Evolutionary conservation across 305 asterid genomes (phyloP).

Genomic region (Andrographis paniculata): DNA sequence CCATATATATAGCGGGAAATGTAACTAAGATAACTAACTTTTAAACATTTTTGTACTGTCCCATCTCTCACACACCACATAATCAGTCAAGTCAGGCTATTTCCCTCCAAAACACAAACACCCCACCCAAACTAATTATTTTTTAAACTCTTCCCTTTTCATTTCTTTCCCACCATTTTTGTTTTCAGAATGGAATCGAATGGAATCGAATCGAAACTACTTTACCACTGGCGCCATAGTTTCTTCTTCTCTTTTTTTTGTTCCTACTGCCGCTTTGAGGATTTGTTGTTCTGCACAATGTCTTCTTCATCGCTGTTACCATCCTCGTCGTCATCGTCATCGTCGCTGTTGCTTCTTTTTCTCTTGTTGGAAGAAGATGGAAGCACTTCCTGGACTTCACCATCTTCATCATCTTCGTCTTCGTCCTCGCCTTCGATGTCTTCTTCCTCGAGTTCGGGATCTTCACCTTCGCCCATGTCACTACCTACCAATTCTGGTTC

Average conservation of each 20-base stretch:
- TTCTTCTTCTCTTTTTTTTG: no score
- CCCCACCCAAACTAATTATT: no score
- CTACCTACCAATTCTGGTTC: slow-evolving; percentile 32
- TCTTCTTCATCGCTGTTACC: slow-evolving; percentile 28
- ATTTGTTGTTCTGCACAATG: slow-evolving; percentile 29
- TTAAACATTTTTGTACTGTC: not conserved
- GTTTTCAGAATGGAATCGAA: no score
- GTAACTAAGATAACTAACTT: not conserved
- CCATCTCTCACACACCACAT: not conserved
- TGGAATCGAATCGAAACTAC: no score
- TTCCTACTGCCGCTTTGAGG: slow-evolving; percentile 31
- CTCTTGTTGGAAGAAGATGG: slow-evolving; percentile 52
- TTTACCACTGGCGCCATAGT: no score
- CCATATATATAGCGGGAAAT: not conserved
- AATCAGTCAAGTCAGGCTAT: no score
- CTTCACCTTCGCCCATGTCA: slow-evolving; percentile 32
- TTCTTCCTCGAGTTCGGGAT: slow-evolving; percentile 13
- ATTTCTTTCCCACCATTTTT: no score
- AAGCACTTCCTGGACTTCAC: slow-evolving; percentile 70
- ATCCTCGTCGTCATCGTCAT: slow-evolving; percentile 21
- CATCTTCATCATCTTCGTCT: slow-evolving; percentile 54
- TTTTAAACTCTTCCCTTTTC: no score
- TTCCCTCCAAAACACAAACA: not conserved
- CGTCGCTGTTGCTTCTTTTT: slow-evolving; percentile 25
- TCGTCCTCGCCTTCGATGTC: slow-evolving; percentile 28